These are phyloP conservation scores for Blumeria graminis DNA, from an alignment of 2,329 filamentous ascomycete species.

Conservation along the genomic window DNA sequence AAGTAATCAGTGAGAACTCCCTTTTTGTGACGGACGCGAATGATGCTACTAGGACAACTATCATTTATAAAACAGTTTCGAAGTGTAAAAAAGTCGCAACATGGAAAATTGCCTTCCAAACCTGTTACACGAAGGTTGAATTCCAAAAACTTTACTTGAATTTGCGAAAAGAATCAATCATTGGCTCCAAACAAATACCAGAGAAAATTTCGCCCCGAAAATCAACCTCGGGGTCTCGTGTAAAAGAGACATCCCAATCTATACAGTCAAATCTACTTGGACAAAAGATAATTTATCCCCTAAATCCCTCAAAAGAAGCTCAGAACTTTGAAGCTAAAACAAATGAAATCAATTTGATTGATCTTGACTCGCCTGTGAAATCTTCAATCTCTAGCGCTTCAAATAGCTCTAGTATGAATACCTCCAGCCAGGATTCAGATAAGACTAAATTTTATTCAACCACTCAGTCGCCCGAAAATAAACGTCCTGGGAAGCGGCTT, in stretches of 20 bases:
- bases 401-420: too few relatives aligned
- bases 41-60: background rate
- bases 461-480: too few relatives aligned
- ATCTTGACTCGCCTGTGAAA: background rate
- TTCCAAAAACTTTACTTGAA: background rate
- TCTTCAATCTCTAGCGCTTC: too few relatives aligned
- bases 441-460: too few relatives aligned
- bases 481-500: too few relatives aligned
- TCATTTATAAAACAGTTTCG: background rate
- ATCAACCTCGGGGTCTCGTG: background rate
- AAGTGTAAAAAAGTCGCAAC: background rate
- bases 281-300: background rate
- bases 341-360: background rate
- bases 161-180: background rate
- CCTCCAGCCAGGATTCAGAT: too few relatives aligned
- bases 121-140: background rate
- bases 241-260: background rate
- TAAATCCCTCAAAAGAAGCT: too few relatives aligned
- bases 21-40: background rate
- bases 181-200: background rate
- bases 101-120: background rate
- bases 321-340: background rate
- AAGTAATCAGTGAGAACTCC: background rate
- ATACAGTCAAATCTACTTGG: background rate
- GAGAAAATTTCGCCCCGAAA: background rate